phyloP scores from a whole-genome alignment of 306 rosid species.

The Begonia fuchsioides region DNA sequence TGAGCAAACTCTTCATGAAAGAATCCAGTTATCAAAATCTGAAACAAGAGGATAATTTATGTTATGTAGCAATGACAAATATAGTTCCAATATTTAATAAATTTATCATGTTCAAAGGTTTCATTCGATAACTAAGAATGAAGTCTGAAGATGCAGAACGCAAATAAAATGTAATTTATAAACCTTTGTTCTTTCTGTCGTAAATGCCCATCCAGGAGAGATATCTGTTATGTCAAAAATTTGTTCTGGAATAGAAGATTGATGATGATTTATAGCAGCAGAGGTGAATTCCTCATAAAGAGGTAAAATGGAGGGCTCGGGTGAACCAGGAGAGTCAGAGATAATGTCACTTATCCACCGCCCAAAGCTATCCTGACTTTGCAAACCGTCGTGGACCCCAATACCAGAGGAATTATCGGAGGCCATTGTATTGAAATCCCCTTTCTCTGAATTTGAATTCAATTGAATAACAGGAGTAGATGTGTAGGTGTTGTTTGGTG shows the following conservation, averaged over 20 bases:
- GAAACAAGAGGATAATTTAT: conserved; percentile 19
- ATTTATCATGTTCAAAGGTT: too few relatives aligned
- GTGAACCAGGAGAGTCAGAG: conserved; percentile 43
- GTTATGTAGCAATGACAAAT: background rate
- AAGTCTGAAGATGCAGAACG: too few relatives aligned
- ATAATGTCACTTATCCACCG: conserved; percentile 55
- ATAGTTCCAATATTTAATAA: too few relatives aligned
- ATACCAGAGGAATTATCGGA: conserved; percentile 19
- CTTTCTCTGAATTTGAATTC: conserved; percentile 26
- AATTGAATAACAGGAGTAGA: conserved; percentile 23
- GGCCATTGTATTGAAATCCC: conserved; percentile 14
- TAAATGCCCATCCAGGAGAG: conserved; percentile 67
- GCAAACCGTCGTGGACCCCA: conserved; percentile 36
- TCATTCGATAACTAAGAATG: too few relatives aligned
- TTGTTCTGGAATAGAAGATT: conserved; percentile 46
- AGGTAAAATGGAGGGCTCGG: conserved; percentile 40
- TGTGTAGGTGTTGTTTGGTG: conserved; percentile 21
- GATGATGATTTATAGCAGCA: conserved; percentile 27
- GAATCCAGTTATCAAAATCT: conserved; percentile 70
- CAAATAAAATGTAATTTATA: background rate
- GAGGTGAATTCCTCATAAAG: conserved; percentile 27
- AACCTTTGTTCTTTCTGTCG: conserved; percentile 88
- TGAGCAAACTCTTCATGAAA: conserved; percentile 41
- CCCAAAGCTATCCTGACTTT: conserved; percentile 83
- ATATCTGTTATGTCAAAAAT: conserved; percentile 60